phyloP scores from a whole-genome alignment of 257 asterid genomes.

The Dorcoceras hygrometricum region DNA sequence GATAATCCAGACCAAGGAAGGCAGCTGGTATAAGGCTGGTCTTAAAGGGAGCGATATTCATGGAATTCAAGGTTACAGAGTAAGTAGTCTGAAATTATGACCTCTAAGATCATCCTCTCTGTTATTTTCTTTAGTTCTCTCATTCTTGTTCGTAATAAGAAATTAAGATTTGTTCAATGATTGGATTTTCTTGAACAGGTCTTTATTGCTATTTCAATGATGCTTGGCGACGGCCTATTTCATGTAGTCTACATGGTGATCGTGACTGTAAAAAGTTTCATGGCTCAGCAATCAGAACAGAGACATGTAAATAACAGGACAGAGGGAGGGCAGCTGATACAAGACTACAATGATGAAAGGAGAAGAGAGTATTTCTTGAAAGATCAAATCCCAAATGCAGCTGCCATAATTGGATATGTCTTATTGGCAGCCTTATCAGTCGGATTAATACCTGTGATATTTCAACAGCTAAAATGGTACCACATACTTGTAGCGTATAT shows the following conservation, averaged over 20 bases:
- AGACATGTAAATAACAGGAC: background rate
- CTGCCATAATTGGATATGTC: slow-evolving; percentile 49
- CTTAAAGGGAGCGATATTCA: slow-evolving; percentile 40
- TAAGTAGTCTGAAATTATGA: slow-evolving; percentile 1
- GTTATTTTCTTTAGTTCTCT: background rate
- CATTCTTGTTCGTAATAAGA: background rate
- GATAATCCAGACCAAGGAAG: slow-evolving; percentile 42
- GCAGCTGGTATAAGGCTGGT: slow-evolving; percentile 47
- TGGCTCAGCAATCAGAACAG: background rate
- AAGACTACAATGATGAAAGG: slow-evolving; percentile 27
- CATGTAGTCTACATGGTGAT: too few relatives aligned
- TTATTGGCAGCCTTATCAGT: slow-evolving; percentile 42
- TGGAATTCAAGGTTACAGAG: slow-evolving; percentile 71
- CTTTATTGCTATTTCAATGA: slow-evolving; percentile 65
- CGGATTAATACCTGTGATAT: slow-evolving; percentile 36
- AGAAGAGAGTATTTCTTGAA: slow-evolving; percentile 45
- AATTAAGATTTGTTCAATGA: too few relatives aligned
- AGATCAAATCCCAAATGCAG: slow-evolving; percentile 43
- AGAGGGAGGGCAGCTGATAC: slow-evolving; percentile 15
- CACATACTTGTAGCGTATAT: slow-evolving; percentile 42
- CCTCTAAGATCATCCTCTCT: too few relatives aligned
- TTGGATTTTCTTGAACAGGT: slow-evolving; percentile 29
- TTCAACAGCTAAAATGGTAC: slow-evolving; percentile 56
- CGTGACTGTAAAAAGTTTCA: slow-evolving; percentile 28
- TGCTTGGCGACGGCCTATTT: slow-evolving; percentile 80